Conservation (phyloP, 495 filamentous ascomycete species). For the Sabuloglossum arenarium region DNA sequence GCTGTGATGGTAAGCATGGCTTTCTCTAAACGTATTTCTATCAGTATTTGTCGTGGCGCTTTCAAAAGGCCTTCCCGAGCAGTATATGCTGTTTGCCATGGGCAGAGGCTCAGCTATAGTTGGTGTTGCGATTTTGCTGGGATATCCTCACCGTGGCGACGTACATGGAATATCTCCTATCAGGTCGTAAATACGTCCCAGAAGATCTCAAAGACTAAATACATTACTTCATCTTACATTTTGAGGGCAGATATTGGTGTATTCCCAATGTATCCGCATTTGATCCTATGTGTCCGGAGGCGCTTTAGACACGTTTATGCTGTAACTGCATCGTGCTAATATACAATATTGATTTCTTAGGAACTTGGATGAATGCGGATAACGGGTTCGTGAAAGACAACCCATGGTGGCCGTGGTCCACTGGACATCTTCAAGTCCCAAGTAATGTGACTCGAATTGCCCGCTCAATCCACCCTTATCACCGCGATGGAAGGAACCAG, state of each 20-base stretch:
- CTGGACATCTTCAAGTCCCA: conserved; percentile 4
- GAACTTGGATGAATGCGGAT: conserved; percentile 6
- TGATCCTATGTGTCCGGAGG: background rate
- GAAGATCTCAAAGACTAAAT: background rate
- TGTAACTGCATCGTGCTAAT: background rate
- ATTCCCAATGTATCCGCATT: background rate
- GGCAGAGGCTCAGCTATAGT: no score
- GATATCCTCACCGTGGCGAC: background rate
- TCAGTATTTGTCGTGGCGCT: no score
- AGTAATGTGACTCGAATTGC: conserved; percentile 2
- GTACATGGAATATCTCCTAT: background rate
- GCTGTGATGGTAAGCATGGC: conserved; percentile 4
- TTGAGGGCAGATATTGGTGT: background rate
- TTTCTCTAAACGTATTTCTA: background rate
- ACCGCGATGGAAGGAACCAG: conserved; percentile 16
- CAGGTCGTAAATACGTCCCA: background rate
- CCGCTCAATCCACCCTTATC: background rate
- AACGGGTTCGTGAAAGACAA: conserved; percentile 2
- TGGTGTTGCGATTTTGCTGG: no score
- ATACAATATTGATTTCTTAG: background rate
- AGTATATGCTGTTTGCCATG: background rate
- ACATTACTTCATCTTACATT: background rate
- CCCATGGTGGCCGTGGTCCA: background rate
- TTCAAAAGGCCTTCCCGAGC: no score
- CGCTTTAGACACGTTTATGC: background rate